A percentile compares a stretch with the other conserved stretches of the same genome.
Conservation (phyloP, 495 filamentous ascomycete species). For the Parmelia sp. region DNA sequence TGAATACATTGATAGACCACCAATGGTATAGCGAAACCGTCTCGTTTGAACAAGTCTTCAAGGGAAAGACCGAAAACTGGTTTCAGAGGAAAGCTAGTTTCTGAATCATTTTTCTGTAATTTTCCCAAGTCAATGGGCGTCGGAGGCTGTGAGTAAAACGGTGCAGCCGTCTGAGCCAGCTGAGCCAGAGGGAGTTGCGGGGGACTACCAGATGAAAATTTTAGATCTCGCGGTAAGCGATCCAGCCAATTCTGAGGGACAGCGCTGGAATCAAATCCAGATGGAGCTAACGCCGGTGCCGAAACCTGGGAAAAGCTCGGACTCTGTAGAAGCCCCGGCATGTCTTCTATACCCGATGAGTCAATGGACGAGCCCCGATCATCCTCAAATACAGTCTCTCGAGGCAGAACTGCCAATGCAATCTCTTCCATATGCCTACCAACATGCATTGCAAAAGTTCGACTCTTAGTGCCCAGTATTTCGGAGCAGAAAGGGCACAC, state of each 20-base stretch:
- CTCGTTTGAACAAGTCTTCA: conserved; percentile 73
- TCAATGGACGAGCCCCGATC: too few species aligned
- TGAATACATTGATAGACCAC: conserved; percentile 93
- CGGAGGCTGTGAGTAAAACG: conserved; percentile 22
- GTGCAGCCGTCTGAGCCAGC: conserved; percentile 17
- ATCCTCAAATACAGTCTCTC: too few species aligned
- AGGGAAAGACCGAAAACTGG: conserved; percentile 84
- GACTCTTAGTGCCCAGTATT: too few species aligned
- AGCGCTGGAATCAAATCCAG: conserved; percentile 1
- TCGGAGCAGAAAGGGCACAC: too few species aligned
- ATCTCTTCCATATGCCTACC: too few species aligned
- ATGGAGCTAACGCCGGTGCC: conserved; percentile 1
- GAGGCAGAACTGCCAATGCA: too few species aligned
- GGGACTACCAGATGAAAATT: conserved; percentile 13
- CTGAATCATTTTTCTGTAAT: conserved; percentile 16
- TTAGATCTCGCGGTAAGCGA: conserved; percentile 18
- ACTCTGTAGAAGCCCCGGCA: neutral
- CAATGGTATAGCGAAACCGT: conserved; percentile 83
- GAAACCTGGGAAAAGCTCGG: conserved; percentile 7
- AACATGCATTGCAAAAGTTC: too few species aligned
- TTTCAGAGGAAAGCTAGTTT: conserved; percentile 52
- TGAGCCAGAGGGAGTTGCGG: conserved; percentile 19
- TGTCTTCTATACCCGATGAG: too few species aligned
- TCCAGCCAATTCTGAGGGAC: conserved; percentile 5
- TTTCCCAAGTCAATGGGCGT: conserved; percentile 9